Evolutionary conservation across 129 eudicot species (phyloP).

Genomic region (Saposhnikovia divaricata): DNA sequence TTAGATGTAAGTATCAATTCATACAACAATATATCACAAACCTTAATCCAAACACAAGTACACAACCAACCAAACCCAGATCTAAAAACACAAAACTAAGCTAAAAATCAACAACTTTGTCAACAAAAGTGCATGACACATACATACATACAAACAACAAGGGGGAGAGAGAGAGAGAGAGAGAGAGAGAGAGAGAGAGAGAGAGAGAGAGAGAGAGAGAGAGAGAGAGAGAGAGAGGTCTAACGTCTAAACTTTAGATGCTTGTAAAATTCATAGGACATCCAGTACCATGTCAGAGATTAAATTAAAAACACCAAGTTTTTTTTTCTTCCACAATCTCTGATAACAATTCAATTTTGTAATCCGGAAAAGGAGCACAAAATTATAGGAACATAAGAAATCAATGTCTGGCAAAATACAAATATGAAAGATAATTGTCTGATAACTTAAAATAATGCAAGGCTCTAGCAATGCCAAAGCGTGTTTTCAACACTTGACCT

Average conservation of each 20-base stretch:
- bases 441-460: neutral
- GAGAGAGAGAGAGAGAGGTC: too few relatives aligned
- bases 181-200: too few relatives aligned
- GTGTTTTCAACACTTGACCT: slow-evolving; percentile 39
- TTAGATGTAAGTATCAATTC: neutral
- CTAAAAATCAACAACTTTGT: neutral
- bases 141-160: neutral
- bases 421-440: neutral
- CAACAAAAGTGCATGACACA: neutral
- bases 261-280: neutral
- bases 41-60: neutral
- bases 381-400: neutral
- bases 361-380: neutral
- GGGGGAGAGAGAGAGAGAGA: too few relatives aligned
- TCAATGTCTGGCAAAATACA: neutral
- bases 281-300: neutral
- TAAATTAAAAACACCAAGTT: neutral
- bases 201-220: too few relatives aligned
- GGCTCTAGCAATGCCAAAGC: neutral
- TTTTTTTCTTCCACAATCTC: neutral
- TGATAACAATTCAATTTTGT: slow-evolving; percentile 2
- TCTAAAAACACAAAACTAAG: neutral
- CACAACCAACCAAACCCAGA: neutral
- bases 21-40: neutral
- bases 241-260: too few relatives aligned